A percentile compares a stretch with the other conserved stretches of the same genome.
These are phyloP conservation scores for Leptosphaerulina australis DNA, from an alignment of 2,329 filamentous ascomycete genomes.

Conservation along the genomic window DNA sequence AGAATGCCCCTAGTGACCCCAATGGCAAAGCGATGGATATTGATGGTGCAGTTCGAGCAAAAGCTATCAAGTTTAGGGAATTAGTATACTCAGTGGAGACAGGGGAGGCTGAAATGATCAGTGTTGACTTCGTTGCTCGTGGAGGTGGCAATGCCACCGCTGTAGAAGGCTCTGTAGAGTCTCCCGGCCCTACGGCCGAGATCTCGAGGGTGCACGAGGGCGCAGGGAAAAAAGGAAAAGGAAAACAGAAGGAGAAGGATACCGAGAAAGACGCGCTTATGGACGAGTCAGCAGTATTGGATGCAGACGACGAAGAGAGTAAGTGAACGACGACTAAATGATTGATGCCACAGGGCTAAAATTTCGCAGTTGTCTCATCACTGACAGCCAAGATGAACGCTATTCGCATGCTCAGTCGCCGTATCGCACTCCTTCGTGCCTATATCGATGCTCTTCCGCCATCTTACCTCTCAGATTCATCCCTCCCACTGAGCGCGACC, in stretches of 20 bases:
- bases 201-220: slow-evolving; percentile 50
- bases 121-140: slow-evolving; percentile 88
- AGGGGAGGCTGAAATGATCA: slow-evolving; percentile 96
- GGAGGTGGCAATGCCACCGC: slow-evolving; percentile 81
- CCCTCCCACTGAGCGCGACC: slow-evolving; percentile 42
- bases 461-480: slow-evolving; percentile 63
- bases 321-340: slow-evolving; percentile 31
- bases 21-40: slow-evolving; percentile 59
- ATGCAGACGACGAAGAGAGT: slow-evolving; percentile 69
- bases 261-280: slow-evolving; percentile 43
- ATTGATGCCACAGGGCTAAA: slow-evolving; percentile 7
- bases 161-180: slow-evolving; percentile 43
- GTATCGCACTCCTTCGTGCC: slow-evolving; percentile 61
- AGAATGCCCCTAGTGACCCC: slow-evolving; percentile 39
- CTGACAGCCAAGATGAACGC: slow-evolving; percentile 90
- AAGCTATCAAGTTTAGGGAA: slow-evolving; percentile 74
- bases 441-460: slow-evolving; percentile 78
- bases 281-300: slow-evolving; percentile 51
- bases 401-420: slow-evolving; percentile 83
- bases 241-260: slow-evolving; percentile 58
- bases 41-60: slow-evolving; percentile 63
- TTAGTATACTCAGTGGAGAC: slow-evolving; percentile 89
- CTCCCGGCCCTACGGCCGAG: slow-evolving; percentile 20
- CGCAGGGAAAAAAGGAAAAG: slow-evolving; percentile 55
- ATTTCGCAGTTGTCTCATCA: slow-evolving; percentile 60